Conservation (phyloP, 1,139 yeast species). For the Debaryomyces robertsiae region DNA sequence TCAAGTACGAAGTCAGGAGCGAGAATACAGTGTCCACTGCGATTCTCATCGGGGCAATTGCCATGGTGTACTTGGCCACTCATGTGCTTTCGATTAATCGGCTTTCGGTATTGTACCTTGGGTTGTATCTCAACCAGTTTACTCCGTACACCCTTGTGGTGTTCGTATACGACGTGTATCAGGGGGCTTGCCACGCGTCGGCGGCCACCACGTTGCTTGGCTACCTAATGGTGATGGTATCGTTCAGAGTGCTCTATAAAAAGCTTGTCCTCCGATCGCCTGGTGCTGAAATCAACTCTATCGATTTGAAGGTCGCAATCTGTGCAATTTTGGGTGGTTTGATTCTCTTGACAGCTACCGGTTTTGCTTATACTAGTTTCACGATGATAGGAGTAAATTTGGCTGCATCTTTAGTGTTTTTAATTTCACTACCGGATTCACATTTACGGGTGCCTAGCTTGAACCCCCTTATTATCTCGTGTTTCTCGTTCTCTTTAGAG, state of each 20-base stretch:
- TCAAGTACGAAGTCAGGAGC: neutral
- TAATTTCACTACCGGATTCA: constrained; percentile 30
- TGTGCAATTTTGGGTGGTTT: constrained; percentile 9
- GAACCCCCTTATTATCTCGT: constrained; percentile 23
- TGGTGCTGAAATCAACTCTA: constrained; percentile 1
- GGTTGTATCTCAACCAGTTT: constrained; percentile 30
- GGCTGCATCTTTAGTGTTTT: constrained; percentile 26
- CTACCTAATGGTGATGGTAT: constrained; percentile 20
- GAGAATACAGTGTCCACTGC: neutral
- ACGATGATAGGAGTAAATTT: constrained; percentile 28
- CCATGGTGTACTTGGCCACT: constrained; percentile 19
- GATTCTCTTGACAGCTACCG: constrained; percentile 12
- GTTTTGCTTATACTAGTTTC: constrained; percentile 13
- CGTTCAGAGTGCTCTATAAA: constrained; percentile 21
- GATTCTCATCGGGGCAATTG: constrained; percentile 5
- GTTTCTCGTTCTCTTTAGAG: constrained; percentile 24
- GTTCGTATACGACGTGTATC: constrained; percentile 16
- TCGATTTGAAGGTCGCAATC: constrained; percentile 10
- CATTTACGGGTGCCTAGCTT: constrained; percentile 21
- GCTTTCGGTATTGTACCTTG: constrained; percentile 27
- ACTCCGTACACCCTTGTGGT: constrained; percentile 30
- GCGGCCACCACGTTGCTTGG: constrained; percentile 19
- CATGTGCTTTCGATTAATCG: constrained; percentile 26
- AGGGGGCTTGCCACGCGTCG: constrained; percentile 11
- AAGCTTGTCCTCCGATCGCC: constrained; percentile 12